These are phyloP conservation scores for Microcyclospora pomicola DNA, from an alignment of 2,329 filamentous ascomycete genomes.

Conservation along the genomic window DNA sequence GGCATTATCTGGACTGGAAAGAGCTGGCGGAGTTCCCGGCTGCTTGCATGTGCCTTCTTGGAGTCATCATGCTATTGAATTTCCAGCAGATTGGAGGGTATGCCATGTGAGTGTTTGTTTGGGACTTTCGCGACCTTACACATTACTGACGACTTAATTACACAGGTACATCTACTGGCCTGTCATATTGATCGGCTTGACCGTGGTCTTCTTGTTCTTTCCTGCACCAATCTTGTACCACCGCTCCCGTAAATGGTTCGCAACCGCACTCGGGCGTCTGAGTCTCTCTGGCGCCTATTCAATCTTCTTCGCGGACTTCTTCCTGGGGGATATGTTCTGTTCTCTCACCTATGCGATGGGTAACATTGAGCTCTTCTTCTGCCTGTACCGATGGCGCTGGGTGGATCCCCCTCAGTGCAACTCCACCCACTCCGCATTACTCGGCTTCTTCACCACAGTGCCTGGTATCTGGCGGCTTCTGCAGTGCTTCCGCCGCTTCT, in stretches of 20 bases:
- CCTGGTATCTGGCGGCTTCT: constrained; percentile 83
- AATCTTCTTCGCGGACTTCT: constrained; percentile 95
- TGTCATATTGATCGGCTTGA: constrained; percentile 59
- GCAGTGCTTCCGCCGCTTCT: constrained; percentile 73
- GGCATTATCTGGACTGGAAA: constrained; percentile 72
- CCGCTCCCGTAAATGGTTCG: constrained; percentile 68
- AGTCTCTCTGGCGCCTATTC: constrained; percentile 75
- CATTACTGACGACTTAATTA: neutral
- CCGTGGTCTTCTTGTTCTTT: constrained; percentile 53
- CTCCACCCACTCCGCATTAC: constrained; percentile 64
- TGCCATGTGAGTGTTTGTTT: constrained; percentile 40
- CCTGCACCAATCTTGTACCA: constrained; percentile 63
- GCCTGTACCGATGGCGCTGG: constrained; percentile 73
- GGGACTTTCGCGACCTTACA: constrained; percentile 33
- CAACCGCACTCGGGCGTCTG: constrained; percentile 84
- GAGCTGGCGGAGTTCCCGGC: constrained; percentile 76
- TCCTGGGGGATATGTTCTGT: constrained; percentile 94
- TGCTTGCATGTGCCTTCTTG: constrained; percentile 62
- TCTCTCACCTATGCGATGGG: constrained; percentile 83
- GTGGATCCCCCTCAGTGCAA: constrained; percentile 62
- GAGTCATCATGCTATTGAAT: constrained; percentile 78
- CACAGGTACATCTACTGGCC: constrained; percentile 67
- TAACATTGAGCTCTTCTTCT: constrained; percentile 89
- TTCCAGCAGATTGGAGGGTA: constrained; percentile 56
- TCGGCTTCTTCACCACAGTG: constrained; percentile 74